Base-by-base conservation (phyloP, 2,329 filamentous ascomycete genomes). In the Penicillium digitatum region DNA sequence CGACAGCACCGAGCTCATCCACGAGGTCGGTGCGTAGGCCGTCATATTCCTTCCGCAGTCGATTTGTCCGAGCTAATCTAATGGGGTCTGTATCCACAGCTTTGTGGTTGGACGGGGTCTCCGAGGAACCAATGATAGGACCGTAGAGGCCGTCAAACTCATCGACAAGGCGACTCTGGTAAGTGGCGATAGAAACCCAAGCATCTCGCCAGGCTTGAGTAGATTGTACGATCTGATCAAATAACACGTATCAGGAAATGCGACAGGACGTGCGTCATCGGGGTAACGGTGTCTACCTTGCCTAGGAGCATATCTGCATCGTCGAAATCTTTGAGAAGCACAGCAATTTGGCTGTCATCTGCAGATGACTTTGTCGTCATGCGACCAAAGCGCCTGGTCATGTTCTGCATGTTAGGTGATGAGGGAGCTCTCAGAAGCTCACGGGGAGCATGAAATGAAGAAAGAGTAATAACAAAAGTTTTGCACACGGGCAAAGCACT, bases 321-420 rank as follows among this genome's bases (percentile, higher is more conserved):
- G 63, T 90, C 87, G 69, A 91, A 94, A 67, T 94, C 89, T 64
- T 84, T 86, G 54, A 95, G 76, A 51, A 94, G 78, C 42, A 87
- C 81, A 11, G 86, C 85, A 43, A 93, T 85, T 68, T 90, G 87
- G 61, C 86, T 86, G 69, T 90, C 87, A 72, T 94, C 87, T 54
- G 87, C 88, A 24, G 86, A 84, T 58, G 85, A 82, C 67, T 83
- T 84, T 74, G 85, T 81, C 68, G 92, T 82, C 72, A 83, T 86
- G 58, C 63, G 63, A 53, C 87, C 88, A 63, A 92, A 87, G 67
- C 87, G 84, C 60, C 89, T 80, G 69, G 91, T 86, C 74, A 94
- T 82, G 54, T 65, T 64, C 63, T 73, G 67, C 74, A 76, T 76
- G 18, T 48, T 69, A 66, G 37, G 32, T 39, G 34, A 31, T 45